Conservation (phyloP, 306 rosid genomes). For the Lathyrus sativus region DNA sequence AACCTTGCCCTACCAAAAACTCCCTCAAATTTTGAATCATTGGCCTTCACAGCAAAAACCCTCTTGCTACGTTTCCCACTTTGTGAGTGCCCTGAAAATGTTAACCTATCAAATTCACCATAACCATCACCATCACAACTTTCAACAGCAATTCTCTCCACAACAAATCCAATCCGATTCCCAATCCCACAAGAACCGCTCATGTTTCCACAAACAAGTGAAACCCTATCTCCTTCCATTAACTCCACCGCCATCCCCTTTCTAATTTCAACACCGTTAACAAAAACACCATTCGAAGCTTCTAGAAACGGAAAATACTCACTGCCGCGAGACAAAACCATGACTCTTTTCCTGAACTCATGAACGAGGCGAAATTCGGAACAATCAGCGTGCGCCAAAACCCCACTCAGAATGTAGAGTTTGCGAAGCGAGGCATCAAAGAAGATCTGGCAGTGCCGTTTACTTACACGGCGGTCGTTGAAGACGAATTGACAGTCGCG, state of each 20-base stretch:
- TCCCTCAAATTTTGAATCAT: slow-evolving; percentile 34
- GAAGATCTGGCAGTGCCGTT: slow-evolving; percentile 64
- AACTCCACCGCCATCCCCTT: slow-evolving; percentile 54
- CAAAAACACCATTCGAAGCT: slow-evolving; percentile 67
- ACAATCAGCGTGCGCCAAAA: neutral
- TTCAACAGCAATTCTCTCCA: slow-evolving; percentile 45
- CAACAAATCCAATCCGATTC: slow-evolving; percentile 58
- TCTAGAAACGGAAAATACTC: slow-evolving; percentile 26
- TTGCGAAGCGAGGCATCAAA: slow-evolving; percentile 56
- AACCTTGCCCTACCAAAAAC: slow-evolving; percentile 48
- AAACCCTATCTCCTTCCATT: slow-evolving; percentile 57
- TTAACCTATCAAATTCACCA: slow-evolving; percentile 28
- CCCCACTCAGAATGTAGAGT: slow-evolving; percentile 54
- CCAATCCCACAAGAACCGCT: slow-evolving; percentile 35
- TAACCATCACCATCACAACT: slow-evolving; percentile 30
- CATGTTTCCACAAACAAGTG: slow-evolving; percentile 50
- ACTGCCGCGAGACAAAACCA: neutral
- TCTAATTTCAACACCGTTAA: slow-evolving; percentile 55
- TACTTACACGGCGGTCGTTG: slow-evolving; percentile 62
- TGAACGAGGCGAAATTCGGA: slow-evolving; percentile 19
- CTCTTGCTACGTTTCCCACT: slow-evolving; percentile 52
- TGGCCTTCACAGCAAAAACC: slow-evolving; percentile 55
- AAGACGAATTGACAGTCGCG: slow-evolving; percentile 51
- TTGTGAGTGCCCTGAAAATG: slow-evolving; percentile 50
- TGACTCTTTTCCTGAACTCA: slow-evolving; percentile 47